Evolutionary conservation across 306 rosid genomes (phyloP).

Genomic region (Vicia sativa): DNA sequence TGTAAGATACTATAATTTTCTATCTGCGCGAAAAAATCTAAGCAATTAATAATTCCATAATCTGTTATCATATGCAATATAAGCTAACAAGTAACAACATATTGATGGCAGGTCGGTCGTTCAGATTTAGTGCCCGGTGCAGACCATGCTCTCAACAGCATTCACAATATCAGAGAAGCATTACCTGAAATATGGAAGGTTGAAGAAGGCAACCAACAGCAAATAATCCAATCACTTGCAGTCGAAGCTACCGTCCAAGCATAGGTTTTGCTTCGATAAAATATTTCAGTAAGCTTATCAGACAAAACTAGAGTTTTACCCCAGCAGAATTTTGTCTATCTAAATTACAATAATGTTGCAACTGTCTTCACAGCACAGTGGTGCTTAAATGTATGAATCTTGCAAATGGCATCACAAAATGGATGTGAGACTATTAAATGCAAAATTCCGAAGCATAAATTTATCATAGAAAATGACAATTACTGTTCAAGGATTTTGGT

Average conservation of each 20-base stretch:
- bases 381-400: constrained; percentile 33
- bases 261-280: constrained; percentile 38
- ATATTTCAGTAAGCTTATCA: constrained; percentile 11
- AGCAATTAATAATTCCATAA: neutral
- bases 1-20: constrained; percentile 53
- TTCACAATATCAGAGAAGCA: constrained; percentile 86
- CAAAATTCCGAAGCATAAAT: constrained; percentile 7
- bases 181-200: constrained; percentile 77
- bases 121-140: constrained; percentile 74
- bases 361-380: constrained; percentile 15
- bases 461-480: constrained; percentile 22
- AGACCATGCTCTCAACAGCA: constrained; percentile 75
- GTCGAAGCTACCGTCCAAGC: constrained; percentile 49
- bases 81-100: constrained; percentile 16
- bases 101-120: constrained; percentile 68
- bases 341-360: constrained; percentile 27
- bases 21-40: neutral
- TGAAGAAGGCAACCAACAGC: constrained; percentile 35
- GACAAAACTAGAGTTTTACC: constrained; percentile 36
- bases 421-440: constrained; percentile 32
- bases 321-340: constrained; percentile 11
- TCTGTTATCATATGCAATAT: constrained; percentile 11
- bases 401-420: constrained; percentile 32
- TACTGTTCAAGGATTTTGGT: constrained; percentile 5
- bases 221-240: constrained; percentile 39